A percentile compares a stretch with the other conserved stretches of the same genome.
Conservation (phyloP, 2,329 filamentous ascomycete species). For the Pseudocercospora cruenta region DNA sequence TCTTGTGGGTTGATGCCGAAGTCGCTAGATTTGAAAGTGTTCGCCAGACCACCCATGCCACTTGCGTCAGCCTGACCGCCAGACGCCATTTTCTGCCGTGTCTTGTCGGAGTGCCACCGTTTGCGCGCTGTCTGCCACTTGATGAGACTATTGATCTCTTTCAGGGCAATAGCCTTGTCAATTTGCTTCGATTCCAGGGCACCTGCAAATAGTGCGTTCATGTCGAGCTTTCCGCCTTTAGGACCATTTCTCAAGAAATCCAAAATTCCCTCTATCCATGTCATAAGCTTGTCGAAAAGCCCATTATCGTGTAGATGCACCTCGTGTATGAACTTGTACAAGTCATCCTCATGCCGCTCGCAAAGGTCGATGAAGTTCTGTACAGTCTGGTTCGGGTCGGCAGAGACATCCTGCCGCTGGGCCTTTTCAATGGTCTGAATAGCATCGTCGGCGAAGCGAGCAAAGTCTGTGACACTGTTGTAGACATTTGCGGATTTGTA, state of each 20-base stretch:
- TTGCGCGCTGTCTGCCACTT: constrained; percentile 94
- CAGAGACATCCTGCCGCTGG: constrained; percentile 78
- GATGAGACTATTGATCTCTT: constrained; percentile 84
- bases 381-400: constrained; percentile 96
- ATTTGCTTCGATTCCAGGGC: constrained; percentile 69
- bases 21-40: constrained; percentile 74
- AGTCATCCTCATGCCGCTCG: constrained; percentile 90
- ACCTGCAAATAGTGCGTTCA: constrained; percentile 89
- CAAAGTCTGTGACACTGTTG: constrained; percentile 95
- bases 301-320: constrained; percentile 97
- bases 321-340: constrained; percentile 99
- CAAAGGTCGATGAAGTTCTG: constrained; percentile 98
- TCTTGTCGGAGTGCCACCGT: constrained; percentile 98
- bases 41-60: constrained; percentile 53
- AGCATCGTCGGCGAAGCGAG: constrained; percentile 87
- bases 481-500: constrained; percentile 99
- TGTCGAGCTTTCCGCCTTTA: constrained; percentile 81
- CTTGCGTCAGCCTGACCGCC: constrained; percentile 58
- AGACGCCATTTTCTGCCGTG: constrained; percentile 96
- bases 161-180: constrained; percentile 71
- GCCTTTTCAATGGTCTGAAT: constrained; percentile 75
- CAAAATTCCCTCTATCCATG: constrained; percentile 93
- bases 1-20: constrained; percentile 90
- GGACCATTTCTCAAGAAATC: constrained; percentile 87
- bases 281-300: constrained; percentile 93